phyloP scores from a whole-genome alignment of 31 red algal species.

The Odonthalia washingtoniensis region DNA sequence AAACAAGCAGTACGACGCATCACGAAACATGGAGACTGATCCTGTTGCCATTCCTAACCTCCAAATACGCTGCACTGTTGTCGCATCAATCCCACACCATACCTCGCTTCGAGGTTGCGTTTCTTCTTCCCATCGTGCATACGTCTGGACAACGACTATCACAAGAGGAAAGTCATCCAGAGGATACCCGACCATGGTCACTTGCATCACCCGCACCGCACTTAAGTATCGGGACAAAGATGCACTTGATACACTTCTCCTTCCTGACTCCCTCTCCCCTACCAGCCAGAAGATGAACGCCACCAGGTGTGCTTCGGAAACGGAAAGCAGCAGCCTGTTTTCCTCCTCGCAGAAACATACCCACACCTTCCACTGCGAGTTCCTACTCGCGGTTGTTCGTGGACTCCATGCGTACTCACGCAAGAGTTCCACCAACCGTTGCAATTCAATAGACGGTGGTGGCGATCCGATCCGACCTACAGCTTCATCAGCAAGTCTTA shows the following conservation, averaged over 20 bases:
- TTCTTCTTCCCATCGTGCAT: neutral
- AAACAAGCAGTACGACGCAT: conserved; percentile 3
- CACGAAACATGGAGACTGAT: conserved; percentile 1
- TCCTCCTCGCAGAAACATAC: conserved; percentile 8
- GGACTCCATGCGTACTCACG: conserved; percentile 21
- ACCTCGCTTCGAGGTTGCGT: neutral
- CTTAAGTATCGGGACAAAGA: conserved; percentile 29
- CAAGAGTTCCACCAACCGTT: neutral
- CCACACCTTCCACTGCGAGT: conserved; percentile 42
- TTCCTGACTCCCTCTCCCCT: conserved; percentile 5
- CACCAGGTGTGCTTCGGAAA: conserved; percentile 38
- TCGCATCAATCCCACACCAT: conserved; percentile 13
- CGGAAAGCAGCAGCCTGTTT: conserved; percentile 12
- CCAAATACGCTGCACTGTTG: conserved; percentile 8
- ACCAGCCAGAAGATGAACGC: conserved; percentile 24
- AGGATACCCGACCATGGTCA: neutral
- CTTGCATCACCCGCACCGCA: conserved; percentile 43
- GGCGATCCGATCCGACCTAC: neutral
- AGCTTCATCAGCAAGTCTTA: neutral
- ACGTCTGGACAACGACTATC: neutral
- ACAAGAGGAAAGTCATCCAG: neutral
- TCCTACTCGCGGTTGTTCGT: conserved; percentile 5
- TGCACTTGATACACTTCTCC: neutral
- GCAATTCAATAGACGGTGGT: neutral
- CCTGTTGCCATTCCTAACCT: conserved; percentile 19